Conservation (phyloP, 371 early-diverging fungal genomes). For the Mucor plumbeus region DNA sequence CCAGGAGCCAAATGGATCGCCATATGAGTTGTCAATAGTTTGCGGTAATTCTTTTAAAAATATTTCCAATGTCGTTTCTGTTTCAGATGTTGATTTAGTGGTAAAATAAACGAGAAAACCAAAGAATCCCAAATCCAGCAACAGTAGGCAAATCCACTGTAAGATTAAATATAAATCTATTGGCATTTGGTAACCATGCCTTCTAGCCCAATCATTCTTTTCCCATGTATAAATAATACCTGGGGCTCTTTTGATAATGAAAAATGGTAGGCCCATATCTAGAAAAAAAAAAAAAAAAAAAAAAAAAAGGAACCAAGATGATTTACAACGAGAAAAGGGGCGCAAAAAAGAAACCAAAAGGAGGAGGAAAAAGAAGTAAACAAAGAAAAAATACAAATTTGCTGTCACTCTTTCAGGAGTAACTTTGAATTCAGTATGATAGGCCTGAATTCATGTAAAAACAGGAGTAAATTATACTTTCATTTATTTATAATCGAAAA, state of each 20-base stretch:
- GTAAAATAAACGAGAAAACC: slow-evolving; percentile 46
- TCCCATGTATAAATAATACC: slow-evolving; percentile 25
- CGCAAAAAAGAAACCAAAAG: neutral
- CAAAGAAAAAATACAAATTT: slow-evolving; percentile 6
- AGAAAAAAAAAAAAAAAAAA: neutral
- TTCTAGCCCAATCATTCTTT: slow-evolving; percentile 64
- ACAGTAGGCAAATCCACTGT: slow-evolving; percentile 55
- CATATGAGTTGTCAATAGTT: neutral
- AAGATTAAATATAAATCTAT: slow-evolving; percentile 58
- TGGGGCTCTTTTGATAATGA: slow-evolving; percentile 11
- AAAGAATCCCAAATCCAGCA: slow-evolving; percentile 51
- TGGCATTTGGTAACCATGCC: slow-evolving; percentile 66
- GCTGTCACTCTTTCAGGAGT: slow-evolving; percentile 9
- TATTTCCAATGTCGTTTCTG: neutral
- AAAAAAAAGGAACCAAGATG: neutral
- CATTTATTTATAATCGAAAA: no score
- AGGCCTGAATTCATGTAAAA: no score
- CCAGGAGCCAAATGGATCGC: neutral
- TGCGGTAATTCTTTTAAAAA: neutral
- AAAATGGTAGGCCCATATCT: slow-evolving; percentile 9
- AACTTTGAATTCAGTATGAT: no score
- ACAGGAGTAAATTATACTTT: no score
- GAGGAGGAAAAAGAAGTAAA: neutral
- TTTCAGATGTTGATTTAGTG: neutral
- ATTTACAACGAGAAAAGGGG: neutral